Evolutionary conservation across 805 yeast species (phyloP), one percentile per base, ranked within the genome.

Genomic region (Myxozyma geophila): DNA sequence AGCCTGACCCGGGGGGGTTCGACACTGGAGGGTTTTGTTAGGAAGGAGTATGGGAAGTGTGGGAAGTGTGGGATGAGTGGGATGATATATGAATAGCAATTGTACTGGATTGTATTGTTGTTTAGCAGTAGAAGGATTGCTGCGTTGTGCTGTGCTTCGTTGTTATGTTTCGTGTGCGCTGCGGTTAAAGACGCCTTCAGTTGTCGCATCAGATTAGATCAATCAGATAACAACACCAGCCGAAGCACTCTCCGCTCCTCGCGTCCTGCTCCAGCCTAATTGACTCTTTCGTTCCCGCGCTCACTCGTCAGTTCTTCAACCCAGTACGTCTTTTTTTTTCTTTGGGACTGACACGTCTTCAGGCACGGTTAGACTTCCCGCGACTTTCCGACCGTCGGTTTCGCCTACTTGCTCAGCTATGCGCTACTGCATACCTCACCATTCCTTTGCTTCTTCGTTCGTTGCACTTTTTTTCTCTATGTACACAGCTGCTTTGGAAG

Each of bases 181-280:
- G 28, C 5, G 5, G 28, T 28, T 5, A 28, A 28, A 28, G 28
- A 28, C 12, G 41, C n/a, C 41, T 39, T 12, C 41, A 12, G 41
- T 7, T 19, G 35, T 46, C 50, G 50, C 33, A 54, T 54, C 51
- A 44, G 51, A 54, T 46, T 54, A 54, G 50, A 54, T 54, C 33
- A 23, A 46, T 54, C 58, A 43, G 51, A 44, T 44, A 54, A 54
- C 28, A 54, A 44, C 12, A 35, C 9, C 40, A 9, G 23, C 44
- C 21, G 3, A 17, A 8, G 21, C 13, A 12, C 47, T 12, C n/a
- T 39, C 17, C 35, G 23, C 43, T 17, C 41, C 17, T 17, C 15
- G 33, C 7, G 5, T 13, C 41, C n/a, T 49, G 21, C 23, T 49
- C 21, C 41, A 7, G 21, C 23, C 33, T 33, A 15, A 28, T 28